Evolutionary conservation across 352 stramenopile genomes (phyloP), one percentile per base, ranked within the genome.

Genomic region (Stramenopiles sp.): DNA sequence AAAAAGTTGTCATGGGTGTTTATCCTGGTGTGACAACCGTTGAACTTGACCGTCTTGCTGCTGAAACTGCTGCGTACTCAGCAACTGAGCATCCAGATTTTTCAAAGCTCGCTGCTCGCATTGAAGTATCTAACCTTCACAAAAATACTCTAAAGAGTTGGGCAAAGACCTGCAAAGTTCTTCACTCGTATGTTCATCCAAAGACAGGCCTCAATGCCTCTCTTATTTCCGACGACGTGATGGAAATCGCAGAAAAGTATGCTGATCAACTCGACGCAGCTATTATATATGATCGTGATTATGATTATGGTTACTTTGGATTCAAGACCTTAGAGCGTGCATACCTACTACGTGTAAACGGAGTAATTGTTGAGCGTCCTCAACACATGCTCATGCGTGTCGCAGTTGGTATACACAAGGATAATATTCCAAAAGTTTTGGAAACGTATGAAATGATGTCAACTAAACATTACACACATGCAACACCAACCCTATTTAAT

Each of bases 351-450:
- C 10, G 24, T n/a, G 60, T 93, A 5, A 51, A 89, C 50, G 78
- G 71, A 29, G 68, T 75, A 40, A 80, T 98, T 44, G 65, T 67
- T 23, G 85, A 98, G 55, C 69, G 85, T 2, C 85, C 85, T 1
- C 85, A 98, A 61, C 77, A 95, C 48, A 89, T 98, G 73, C 71
- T 93, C 44, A 88, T 98, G 75, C 76, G 85, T 24, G 84, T 95
- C 19, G 59, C 79, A 0, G 49, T 97, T 0, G 85, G 85, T 24
- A 96, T 98, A 60, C 80, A 96, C 57, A 83, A 87, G 55, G 44
- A 62, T 3, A 64, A 98, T 58, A 85, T 96, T 43, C 51, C 68
- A 12, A 44, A 53, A 0, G 85, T 68, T 3, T 53, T 96, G 4
- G 70, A 94, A 53, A 95, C 83, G n/a, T 98, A 96, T 57, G 64